These are phyloP conservation scores for Metschnikowia aberdeeniae DNA, from an alignment of 805 yeast species.

Conservation along the genomic window DNA sequence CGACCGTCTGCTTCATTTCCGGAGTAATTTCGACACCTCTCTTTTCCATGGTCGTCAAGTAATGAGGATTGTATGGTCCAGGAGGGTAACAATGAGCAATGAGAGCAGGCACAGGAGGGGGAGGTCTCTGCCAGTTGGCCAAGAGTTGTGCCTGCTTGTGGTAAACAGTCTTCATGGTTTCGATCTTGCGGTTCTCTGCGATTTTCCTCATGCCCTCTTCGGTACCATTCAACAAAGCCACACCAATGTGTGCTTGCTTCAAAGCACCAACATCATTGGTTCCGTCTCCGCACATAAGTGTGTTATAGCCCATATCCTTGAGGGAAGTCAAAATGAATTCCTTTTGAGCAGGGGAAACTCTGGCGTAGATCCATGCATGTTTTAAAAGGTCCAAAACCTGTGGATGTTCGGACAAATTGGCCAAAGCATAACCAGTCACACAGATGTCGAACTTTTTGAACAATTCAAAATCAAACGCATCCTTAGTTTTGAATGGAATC, in stretches of 20 bases:
- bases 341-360: constrained; percentile 95
- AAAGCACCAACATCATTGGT: constrained; percentile 99
- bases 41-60: constrained; percentile 77
- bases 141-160: constrained; percentile 79
- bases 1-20: constrained; percentile 62
- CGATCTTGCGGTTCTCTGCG: constrained; percentile 72
- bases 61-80: constrained; percentile 86
- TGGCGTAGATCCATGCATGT: constrained; percentile 95
- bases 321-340: constrained; percentile 82
- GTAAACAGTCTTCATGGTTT: constrained; percentile 62
- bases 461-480: constrained; percentile 50
- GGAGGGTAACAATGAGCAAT: constrained; percentile 97
- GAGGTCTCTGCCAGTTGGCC: constrained; percentile 76
- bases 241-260: constrained; percentile 97
- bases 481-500: constrained; percentile 61
- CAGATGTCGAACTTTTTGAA: constrained; percentile 78
- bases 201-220: constrained; percentile 89
- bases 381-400: constrained; percentile 72
- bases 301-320: constrained; percentile 85
- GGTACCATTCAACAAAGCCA: constrained; percentile 96
- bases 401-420: constrained; percentile 57
- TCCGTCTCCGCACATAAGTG: constrained; percentile 99
- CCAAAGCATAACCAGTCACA: constrained; percentile 87
- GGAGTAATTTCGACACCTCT: constrained; percentile 78
- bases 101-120: constrained; percentile 76